Conservation (phyloP, 192 early-diverging fungal genomes). For the Backusella macrospora region DNA sequence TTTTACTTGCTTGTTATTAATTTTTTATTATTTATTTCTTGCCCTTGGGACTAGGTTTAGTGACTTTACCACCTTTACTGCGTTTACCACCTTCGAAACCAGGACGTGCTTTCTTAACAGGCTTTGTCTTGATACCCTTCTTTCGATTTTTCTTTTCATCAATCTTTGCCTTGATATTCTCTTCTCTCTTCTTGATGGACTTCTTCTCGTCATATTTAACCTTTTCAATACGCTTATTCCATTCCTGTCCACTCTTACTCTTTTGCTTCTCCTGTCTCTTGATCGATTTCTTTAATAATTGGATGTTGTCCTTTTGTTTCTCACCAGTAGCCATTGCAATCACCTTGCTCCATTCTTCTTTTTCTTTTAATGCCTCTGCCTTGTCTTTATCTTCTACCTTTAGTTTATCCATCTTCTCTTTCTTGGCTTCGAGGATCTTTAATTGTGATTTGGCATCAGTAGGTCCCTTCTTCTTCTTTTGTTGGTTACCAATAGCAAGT, state of each 20-base stretch:
- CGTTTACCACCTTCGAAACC: constrained; percentile 45
- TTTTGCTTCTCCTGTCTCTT: constrained; percentile 84
- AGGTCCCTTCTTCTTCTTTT: constrained; percentile 67
- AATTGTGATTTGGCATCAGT: constrained; percentile 64
- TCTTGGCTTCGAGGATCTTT: constrained; percentile 72
- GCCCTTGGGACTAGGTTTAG: constrained; percentile 15
- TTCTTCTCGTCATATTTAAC: constrained; percentile 66
- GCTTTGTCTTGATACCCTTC: constrained; percentile 43
- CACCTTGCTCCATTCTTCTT: constrained; percentile 81
- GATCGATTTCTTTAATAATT: constrained; percentile 88
- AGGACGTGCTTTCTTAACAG: constrained; percentile 38
- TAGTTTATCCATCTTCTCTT: constrained; percentile 76
- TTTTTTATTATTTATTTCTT: constrained; percentile 12
- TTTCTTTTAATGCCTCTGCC: constrained; percentile 72
- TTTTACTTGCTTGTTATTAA: too few relatives aligned
- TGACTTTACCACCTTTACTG: constrained; percentile 25
- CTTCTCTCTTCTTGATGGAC: constrained; percentile 76
- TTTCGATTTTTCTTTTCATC: constrained; percentile 79
- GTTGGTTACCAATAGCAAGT: constrained; percentile 62
- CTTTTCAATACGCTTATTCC: constrained; percentile 76
- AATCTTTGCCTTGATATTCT: constrained; percentile 81
- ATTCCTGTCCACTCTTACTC: constrained; percentile 81
- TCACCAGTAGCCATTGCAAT: constrained; percentile 82
- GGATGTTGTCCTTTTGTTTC: constrained; percentile 91
- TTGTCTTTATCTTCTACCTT: constrained; percentile 63